Base-by-base conservation (phyloP, 1,284 basidiomycete species). In the Tylopilus sp. region DNA sequence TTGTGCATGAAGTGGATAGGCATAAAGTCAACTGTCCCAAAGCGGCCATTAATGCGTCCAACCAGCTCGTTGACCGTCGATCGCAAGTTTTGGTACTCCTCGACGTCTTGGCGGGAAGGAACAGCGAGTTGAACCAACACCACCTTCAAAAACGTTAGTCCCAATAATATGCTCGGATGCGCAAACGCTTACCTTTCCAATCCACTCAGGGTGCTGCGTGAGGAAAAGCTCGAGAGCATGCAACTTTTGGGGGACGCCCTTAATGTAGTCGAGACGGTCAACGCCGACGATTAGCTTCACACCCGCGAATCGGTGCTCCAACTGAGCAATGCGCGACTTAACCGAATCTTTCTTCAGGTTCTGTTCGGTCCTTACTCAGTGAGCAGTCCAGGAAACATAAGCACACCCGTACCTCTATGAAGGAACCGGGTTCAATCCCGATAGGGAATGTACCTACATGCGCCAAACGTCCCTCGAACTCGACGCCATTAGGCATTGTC, bases 1-100 rank as follows among this genome's bases (percentile, higher is more conserved):
- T 97, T 94, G 78, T 97, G 93, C 89, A 99, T 89, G 70, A 97
- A 98, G 68, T 99, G 96, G 56, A 99, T 99, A 4, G 96, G 96
- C 89, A 97, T 97, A 66, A 95, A 97, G 61, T 98, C 95, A 56
- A 98, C 94, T 0, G 96, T 98, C 19, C 97, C 97, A 63, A 98
- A 99, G 9, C 93, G 86, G 6, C 97, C 97, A 64, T 99, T 99
- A 73, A 99, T 98, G 26, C 96, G 83, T 0, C 97, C 97, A 13
- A 99, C 96, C 33, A 97, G 82, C 68, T 99, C 96, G 73, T 99
- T 99, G 43, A 99, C 95, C 2, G 89, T 94, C 10, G 93, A 87
- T 9, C 97, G 85, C 54, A 99, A 72, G 71, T 98, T 98, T 71
- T 99, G 96, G 67, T 99, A 99, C 71, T 99, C 96, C 70, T 99